A percentile compares a stretch with the other conserved stretches of the same genome.
phyloP scores from a whole-genome alignment of 1,139 yeast genomes.

The Lodderomyces parapsilosis region DNA sequence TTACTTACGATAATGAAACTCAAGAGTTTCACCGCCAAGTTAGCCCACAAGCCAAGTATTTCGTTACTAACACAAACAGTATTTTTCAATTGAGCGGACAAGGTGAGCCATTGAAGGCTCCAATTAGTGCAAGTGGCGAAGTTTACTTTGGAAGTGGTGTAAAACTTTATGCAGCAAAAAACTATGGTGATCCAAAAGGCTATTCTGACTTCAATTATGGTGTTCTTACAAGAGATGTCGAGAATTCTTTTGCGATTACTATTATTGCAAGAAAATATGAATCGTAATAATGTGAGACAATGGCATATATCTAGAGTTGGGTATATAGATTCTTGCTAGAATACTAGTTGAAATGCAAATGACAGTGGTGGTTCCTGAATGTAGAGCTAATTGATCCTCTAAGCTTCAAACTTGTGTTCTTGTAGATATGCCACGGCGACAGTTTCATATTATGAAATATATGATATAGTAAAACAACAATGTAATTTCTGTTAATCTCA shows the following conservation, averaged over 20 bases:
- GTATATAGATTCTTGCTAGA: no score
- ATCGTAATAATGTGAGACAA: neutral
- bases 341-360: no score
- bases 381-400: no score
- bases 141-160: conserved; percentile 29
- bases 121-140: conserved; percentile 20
- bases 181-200: conserved; percentile 41
- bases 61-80: neutral
- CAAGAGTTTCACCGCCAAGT: conserved; percentile 2
- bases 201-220: conserved; percentile 31
- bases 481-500: no score
- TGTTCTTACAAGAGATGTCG: conserved; percentile 17
- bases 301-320: no score
- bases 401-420: no score
- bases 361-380: no score
- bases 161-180: conserved; percentile 37
- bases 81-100: conserved; percentile 15
- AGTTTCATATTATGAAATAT: no score
- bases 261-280: conserved; percentile 14
- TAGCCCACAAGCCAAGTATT: neutral
- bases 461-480: no score
- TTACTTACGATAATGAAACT: conserved; percentile 42
- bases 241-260: conserved; percentile 21
- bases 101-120: conserved; percentile 13
- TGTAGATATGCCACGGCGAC: no score